Evolutionary conservation across 2,329 filamentous ascomycete genomes (phyloP).

Genomic region (Fusarium sp.): DNA sequence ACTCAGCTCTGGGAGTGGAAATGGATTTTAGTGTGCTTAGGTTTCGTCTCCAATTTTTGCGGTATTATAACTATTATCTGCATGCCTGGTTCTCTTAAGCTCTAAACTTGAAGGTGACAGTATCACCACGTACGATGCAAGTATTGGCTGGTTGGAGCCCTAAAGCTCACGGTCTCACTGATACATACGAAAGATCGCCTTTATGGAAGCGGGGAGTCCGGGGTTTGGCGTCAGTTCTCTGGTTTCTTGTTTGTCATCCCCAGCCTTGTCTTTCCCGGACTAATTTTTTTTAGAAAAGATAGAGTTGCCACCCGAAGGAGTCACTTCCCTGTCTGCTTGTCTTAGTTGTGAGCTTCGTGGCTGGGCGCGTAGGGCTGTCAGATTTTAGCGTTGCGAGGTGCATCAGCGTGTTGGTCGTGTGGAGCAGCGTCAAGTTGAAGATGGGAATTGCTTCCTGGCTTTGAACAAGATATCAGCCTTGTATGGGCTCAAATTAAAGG

Average conservation of each 20-base stretch:
- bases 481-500: not conserved
- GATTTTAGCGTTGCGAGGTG: slow-evolving; percentile 4
- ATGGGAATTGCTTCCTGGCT: not conserved
- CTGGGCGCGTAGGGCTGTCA: not conserved
- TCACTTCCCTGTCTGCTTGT: not conserved
- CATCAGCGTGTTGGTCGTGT: not conserved
- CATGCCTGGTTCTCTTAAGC: not conserved
- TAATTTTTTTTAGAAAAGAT: not conserved
- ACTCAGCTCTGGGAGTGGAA: too few relatives aligned
- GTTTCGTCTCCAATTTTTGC: too few relatives aligned
- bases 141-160: too few relatives aligned
- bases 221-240: not conserved
- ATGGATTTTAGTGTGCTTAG: too few relatives aligned
- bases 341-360: not conserved
- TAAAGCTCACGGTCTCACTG: not conserved
- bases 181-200: not conserved
- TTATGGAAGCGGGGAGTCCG: not conserved
- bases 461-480: not conserved
- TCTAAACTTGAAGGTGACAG: not conserved
- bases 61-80: not conserved
- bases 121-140: too few relatives aligned
- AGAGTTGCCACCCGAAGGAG: not conserved
- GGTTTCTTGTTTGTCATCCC: not conserved
- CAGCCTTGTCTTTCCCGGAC: not conserved
- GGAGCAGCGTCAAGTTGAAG: not conserved